These are phyloP conservation scores for Arthrobotrys conoides DNA, from an alignment of 2,329 filamentous ascomycete species.

Conservation along the genomic window DNA sequence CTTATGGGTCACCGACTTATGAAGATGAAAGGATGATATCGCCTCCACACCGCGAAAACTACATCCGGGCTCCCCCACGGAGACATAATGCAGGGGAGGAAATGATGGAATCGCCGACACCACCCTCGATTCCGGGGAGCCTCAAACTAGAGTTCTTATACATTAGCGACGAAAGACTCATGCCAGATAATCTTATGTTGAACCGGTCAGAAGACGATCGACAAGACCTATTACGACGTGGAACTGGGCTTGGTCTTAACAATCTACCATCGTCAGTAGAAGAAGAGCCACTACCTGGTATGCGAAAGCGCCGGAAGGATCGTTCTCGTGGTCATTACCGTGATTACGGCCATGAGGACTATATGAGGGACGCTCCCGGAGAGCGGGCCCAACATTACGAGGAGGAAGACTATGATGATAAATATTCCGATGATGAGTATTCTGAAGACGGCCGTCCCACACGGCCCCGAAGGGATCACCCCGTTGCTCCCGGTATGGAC, in stretches of 20 bases:
- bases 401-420: background rate
- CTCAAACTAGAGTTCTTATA: constrained; percentile 14
- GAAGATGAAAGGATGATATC: background rate
- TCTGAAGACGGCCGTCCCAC: background rate
- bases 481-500: background rate
- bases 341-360: background rate
- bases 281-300: background rate
- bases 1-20: background rate
- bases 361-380: background rate
- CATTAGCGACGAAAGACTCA: background rate
- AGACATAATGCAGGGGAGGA: background rate
- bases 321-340: background rate
- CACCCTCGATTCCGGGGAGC: background rate
- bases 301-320: background rate
- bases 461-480: background rate
- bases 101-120: background rate
- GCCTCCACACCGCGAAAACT: background rate
- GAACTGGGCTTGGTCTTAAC: constrained; percentile 9
- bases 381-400: background rate
- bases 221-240: background rate
- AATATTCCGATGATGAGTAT: background rate
- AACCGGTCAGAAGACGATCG: background rate
- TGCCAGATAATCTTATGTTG: background rate
- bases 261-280: background rate
- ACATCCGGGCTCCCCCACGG: background rate